Conservation (phyloP, 1,284 basidiomycete species). For the Heliocybe sulcata region DNA sequence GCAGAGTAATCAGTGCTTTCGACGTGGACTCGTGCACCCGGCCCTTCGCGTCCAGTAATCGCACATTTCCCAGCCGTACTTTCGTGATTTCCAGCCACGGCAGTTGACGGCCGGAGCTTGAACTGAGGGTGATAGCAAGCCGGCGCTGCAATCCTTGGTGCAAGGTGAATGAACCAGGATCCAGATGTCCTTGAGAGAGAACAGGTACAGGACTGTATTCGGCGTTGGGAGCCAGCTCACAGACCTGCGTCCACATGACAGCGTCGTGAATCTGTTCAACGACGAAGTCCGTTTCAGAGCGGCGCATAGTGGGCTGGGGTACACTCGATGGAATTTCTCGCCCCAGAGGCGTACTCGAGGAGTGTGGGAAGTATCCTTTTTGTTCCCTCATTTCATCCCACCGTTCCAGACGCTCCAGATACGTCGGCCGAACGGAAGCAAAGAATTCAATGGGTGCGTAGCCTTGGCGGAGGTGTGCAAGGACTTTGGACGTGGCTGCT, state of each 20-base stretch:
- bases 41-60: slow-evolving; percentile 82
- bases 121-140: slow-evolving; percentile 69
- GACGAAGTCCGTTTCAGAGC: slow-evolving; percentile 91
- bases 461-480: slow-evolving; percentile 64
- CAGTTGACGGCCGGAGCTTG: slow-evolving; percentile 85
- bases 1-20: slow-evolving; percentile 61
- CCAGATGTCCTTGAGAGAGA: slow-evolving; percentile 67
- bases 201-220: slow-evolving; percentile 84
- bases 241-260: slow-evolving; percentile 79
- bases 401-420: slow-evolving; percentile 81
- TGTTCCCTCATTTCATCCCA: slow-evolving; percentile 88
- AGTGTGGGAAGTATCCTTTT: slow-evolving; percentile 24
- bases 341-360: slow-evolving; percentile 12
- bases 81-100: slow-evolving; percentile 80
- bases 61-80: slow-evolving; percentile 76
- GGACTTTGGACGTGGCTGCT: slow-evolving; percentile 65
- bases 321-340: slow-evolving; percentile 15
- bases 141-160: slow-evolving; percentile 93
- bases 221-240: slow-evolving; percentile 82
- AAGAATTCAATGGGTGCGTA: slow-evolving; percentile 89
- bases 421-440: slow-evolving; percentile 71
- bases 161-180: slow-evolving; percentile 83
- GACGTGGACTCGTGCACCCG: slow-evolving; percentile 70
- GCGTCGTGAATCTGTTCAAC: slow-evolving; percentile 86
- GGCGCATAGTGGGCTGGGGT: slow-evolving; percentile 68